Evolutionary conservation across 1,284 basidiomycete genomes (phyloP).

Genomic region (Puccinia hordei): DNA sequence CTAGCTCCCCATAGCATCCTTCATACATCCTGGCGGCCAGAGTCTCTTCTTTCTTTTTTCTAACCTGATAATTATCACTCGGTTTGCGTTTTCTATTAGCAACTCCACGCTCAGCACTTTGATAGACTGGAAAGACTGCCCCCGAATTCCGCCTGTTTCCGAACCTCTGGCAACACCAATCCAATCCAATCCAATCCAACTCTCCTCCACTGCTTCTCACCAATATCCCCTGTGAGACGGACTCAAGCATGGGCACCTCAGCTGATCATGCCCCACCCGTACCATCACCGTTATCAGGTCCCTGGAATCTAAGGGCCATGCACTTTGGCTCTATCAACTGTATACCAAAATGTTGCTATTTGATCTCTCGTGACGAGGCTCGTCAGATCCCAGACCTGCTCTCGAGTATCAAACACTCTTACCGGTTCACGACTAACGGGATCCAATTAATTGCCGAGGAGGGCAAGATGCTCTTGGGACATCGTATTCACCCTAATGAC

Average conservation of each 20-base stretch:
- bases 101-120: neutral
- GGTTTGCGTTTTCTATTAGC: neutral
- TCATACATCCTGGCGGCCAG: too few relatives aligned
- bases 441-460: neutral
- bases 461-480: neutral
- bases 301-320: too few relatives aligned
- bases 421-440: neutral
- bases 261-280: neutral
- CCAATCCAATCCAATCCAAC: too few relatives aligned
- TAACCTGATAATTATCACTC: too few relatives aligned
- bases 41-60: too few relatives aligned
- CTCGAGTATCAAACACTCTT: neutral
- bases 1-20: neutral
- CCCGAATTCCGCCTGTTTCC: neutral
- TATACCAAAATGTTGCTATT: neutral
- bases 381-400: neutral
- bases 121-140: neutral
- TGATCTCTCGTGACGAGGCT: neutral
- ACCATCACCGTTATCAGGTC: neutral
- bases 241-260: too few relatives aligned
- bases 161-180: too few relatives aligned
- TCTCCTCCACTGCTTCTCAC: too few relatives aligned
- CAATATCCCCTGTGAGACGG: too few relatives aligned
- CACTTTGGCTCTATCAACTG: neutral
- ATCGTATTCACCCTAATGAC: neutral